Evolutionary conservation across 257 asterid species (phyloP).

Genomic region (Avicennia marina): DNA sequence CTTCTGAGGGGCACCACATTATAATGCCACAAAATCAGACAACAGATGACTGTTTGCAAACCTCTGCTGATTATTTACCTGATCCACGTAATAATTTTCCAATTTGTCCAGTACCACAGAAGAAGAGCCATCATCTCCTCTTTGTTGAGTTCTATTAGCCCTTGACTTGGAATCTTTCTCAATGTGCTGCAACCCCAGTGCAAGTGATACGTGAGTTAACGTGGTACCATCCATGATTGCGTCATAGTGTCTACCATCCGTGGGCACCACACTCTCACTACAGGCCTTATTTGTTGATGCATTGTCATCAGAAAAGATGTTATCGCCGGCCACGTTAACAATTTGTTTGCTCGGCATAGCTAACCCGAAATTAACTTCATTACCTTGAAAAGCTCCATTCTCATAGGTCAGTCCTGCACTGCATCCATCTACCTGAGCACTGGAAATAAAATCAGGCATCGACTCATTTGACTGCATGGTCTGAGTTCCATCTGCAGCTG

Average conservation of each 20-base stretch:
- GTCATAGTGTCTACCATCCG: too few species aligned
- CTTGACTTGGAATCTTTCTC: too few species aligned
- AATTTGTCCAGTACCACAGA: slow-evolving; percentile 32
- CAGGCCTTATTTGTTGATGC: too few species aligned
- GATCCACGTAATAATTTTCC: slow-evolving; percentile 39
- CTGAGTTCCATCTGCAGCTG: slow-evolving; percentile 19
- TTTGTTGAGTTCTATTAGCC: slow-evolving; percentile 15
- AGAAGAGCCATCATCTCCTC: slow-evolving; percentile 24
- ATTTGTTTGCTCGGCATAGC: slow-evolving; percentile 15
- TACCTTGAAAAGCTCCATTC: slow-evolving; percentile 25
- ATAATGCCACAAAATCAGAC: slow-evolving; percentile 58
- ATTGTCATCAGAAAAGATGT: slow-evolving; percentile 8
- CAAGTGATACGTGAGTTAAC: too few species aligned
- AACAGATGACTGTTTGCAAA: slow-evolving; percentile 39
- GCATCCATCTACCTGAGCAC: slow-evolving; percentile 19
- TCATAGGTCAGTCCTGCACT: slow-evolving; percentile 25
- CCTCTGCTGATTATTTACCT: slow-evolving; percentile 51
- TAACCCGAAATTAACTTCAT: slow-evolving; percentile 20
- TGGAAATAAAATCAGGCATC: too few species aligned
- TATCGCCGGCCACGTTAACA: too few species aligned
- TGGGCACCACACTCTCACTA: too few species aligned
- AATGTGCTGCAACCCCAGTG: too few species aligned
- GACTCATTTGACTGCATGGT: slow-evolving; percentile 20
- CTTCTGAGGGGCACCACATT: background rate
- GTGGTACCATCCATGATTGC: too few species aligned